A percentile compares a stretch with the other conserved stretches of the same genome.
These are phyloP conservation scores for Vigna reflexopilosa DNA, from an alignment of 306 rosid genomes.

Conservation along the genomic window DNA sequence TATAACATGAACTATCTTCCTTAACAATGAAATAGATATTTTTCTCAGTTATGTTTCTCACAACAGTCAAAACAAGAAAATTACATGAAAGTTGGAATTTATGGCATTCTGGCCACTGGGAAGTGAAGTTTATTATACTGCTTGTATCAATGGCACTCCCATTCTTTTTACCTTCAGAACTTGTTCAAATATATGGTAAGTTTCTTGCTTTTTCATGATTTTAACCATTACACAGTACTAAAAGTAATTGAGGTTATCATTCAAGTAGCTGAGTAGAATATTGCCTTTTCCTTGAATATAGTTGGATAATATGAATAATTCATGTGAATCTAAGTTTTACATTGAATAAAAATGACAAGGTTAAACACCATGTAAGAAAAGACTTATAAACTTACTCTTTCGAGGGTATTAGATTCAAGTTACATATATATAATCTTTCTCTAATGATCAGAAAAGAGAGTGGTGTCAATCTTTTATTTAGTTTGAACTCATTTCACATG, in stretches of 20 bases:
- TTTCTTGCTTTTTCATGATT: not conserved
- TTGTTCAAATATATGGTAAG: constrained; percentile 76
- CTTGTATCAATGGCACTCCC: constrained; percentile 67
- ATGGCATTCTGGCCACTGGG: constrained; percentile 92
- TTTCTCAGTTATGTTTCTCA: constrained; percentile 78
- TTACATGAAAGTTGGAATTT: constrained; percentile 59
- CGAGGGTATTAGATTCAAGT: too few species aligned
- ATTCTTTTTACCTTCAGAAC: constrained; percentile 60
- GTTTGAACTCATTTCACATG: too few species aligned
- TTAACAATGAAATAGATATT: constrained; percentile 74
- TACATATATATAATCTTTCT: too few species aligned
- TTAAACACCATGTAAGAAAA: too few species aligned
- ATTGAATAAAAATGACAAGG: too few species aligned
- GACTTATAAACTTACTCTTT: too few species aligned
- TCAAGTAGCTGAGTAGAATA: not conserved
- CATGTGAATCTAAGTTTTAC: too few species aligned
- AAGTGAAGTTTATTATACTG: constrained; percentile 59
- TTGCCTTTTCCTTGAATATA: not conserved
- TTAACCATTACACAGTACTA: not conserved
- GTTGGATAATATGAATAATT: not conserved
- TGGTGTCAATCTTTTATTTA: too few species aligned
- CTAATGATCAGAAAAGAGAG: too few species aligned
- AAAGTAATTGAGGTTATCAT: not conserved
- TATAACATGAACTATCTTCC: constrained; percentile 41
- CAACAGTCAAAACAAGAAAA: constrained; percentile 72